Percentiles rank a stretch among this genome's conserved stretches.
Conservation (phyloP, 1,284 basidiomycete genomes). For the Trichosporon sp. region DNA sequence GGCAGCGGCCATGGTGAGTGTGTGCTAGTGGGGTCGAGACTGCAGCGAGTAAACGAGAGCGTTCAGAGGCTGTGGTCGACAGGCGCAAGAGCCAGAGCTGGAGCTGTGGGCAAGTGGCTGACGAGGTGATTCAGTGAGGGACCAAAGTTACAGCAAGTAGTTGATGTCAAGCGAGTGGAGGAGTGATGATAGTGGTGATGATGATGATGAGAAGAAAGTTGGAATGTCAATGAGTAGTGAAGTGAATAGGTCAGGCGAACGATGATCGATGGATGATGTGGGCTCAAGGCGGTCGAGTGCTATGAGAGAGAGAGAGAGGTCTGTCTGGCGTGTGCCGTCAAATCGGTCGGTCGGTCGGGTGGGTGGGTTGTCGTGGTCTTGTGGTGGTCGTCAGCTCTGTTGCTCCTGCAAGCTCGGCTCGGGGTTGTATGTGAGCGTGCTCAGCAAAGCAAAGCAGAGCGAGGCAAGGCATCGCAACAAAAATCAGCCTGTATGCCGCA, state of each 20-base stretch:
- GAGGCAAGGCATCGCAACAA: neutral
- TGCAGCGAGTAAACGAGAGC: neutral
- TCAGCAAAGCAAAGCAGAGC: neutral
- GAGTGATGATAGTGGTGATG: too few species aligned
- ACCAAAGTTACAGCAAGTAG: too few species aligned
- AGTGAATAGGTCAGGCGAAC: neutral
- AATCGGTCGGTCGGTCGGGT: too few species aligned
- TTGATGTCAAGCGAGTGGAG: neutral
- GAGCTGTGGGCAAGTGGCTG: too few species aligned
- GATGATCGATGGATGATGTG: neutral
- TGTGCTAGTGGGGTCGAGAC: neutral
- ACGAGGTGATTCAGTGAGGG: too few species aligned
- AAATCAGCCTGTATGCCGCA: neutral
- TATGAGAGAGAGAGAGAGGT: too few species aligned
- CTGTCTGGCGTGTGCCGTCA: neutral
- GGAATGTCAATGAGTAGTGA: neutral
- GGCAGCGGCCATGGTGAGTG: neutral
- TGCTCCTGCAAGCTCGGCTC: too few species aligned
- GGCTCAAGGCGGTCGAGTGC: too few species aligned
- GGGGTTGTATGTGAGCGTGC: neutral
- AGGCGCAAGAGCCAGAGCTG: too few species aligned
- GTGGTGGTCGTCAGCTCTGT: neutral
- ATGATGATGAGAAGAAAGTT: neutral
- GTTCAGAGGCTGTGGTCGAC: neutral
- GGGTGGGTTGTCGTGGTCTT: neutral